phyloP scores from a whole-genome alignment of 139 green algal species.

The Pseudopediastrum boryanum region DNA sequence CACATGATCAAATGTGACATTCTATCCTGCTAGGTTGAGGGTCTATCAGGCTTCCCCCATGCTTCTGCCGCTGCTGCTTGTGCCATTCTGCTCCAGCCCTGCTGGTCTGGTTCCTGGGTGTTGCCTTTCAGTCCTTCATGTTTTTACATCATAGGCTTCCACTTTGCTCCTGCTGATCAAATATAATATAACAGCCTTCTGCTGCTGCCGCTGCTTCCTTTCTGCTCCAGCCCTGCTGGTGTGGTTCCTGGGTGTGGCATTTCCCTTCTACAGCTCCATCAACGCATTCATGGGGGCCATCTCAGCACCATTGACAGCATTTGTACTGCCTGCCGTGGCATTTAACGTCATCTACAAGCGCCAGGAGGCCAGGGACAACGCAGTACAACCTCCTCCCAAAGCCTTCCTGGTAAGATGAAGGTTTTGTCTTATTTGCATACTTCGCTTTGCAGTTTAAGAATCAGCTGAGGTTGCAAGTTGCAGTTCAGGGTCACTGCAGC shows the following conservation, averaged over 20 bases:
- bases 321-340: constrained; percentile 21
- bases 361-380: background rate
- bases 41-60: no score
- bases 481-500: no score
- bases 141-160: no score
- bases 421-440: background rate
- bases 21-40: no score
- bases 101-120: no score
- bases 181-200: no score
- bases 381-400: background rate
- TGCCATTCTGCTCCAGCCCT: no score
- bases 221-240: constrained; percentile 27
- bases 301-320: constrained; percentile 33
- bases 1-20: no score
- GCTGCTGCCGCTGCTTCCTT: background rate
- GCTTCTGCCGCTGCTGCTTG: background rate
- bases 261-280: constrained; percentile 43
- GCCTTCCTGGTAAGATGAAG: background rate
- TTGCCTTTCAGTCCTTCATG: no score
- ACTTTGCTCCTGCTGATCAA: background rate
- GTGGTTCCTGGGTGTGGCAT: constrained; percentile 31
- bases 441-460: no score
- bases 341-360: constrained; percentile 32
- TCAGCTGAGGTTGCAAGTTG: no score
- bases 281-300: constrained; percentile 24